phyloP scores from a whole-genome alignment of 305 asterid genomes.

The Fraxinus sp. region DNA sequence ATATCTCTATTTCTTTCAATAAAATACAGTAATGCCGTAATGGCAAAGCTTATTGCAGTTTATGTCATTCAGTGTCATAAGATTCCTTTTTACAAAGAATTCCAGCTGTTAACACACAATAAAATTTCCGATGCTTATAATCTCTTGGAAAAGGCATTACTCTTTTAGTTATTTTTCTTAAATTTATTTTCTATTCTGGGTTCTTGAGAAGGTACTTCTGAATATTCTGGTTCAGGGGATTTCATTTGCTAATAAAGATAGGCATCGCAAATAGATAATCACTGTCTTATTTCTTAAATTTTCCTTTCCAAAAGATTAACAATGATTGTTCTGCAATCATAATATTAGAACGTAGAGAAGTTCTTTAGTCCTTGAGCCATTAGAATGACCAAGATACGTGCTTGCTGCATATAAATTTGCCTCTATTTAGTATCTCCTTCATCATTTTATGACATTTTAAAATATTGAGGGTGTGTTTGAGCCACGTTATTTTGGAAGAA shows the following conservation, averaged over 20 bases:
- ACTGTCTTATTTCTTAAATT: neutral
- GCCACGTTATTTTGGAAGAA: no score
- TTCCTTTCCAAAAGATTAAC: neutral
- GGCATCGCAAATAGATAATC: neutral
- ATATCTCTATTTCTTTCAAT: constrained; percentile 9
- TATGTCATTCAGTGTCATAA: neutral
- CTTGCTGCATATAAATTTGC: neutral
- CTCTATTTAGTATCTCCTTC: neutral
- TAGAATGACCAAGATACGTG: neutral
- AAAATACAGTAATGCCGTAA: neutral
- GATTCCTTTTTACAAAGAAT: neutral
- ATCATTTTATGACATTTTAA: neutral
- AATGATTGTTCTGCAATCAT: neutral
- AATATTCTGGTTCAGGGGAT: neutral
- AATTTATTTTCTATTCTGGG: neutral
- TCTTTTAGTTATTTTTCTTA: neutral
- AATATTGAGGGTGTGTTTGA: no score
- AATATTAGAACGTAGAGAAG: neutral
- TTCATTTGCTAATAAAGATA: neutral
- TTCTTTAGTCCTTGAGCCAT: neutral
- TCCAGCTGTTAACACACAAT: neutral
- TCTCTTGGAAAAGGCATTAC: neutral
- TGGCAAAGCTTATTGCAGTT: constrained; percentile 11
- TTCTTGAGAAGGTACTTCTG: neutral
- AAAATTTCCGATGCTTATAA: constrained; percentile 3